Conservation (phyloP, 495 filamentous ascomycete species). For the Penicillium parvum region DNA sequence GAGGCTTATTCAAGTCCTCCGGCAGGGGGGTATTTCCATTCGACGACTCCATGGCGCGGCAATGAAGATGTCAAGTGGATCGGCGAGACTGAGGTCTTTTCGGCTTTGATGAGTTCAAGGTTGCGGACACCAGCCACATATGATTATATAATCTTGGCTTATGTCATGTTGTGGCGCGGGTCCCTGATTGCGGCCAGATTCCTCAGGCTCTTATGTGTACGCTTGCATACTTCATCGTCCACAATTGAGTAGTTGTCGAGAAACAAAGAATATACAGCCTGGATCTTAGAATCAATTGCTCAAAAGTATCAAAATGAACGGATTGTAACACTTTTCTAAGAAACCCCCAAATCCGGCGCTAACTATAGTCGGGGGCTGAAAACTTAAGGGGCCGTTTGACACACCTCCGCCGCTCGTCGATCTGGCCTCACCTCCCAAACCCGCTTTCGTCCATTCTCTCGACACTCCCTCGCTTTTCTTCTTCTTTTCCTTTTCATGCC, state of each 20-base stretch:
- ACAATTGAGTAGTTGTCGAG: not conserved
- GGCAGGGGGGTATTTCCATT: slow-evolving; percentile 51
- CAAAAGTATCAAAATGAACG: not conserved
- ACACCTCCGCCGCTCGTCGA: slow-evolving; percentile 24
- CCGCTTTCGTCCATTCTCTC: slow-evolving; percentile 35
- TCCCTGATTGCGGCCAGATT: slow-evolving; percentile 3
- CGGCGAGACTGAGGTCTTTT: slow-evolving; percentile 2
- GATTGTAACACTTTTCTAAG: too few species aligned
- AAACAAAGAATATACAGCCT: too few species aligned
- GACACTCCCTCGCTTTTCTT: slow-evolving; percentile 14
- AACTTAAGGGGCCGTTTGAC: slow-evolving; percentile 20
- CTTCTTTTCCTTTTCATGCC: slow-evolving; percentile 17
- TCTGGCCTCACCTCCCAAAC: slow-evolving; percentile 31
- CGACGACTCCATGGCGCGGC: slow-evolving; percentile 45
- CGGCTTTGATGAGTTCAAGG: not conserved
- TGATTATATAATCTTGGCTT: not conserved
- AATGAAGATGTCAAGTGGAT: slow-evolving; percentile 8
- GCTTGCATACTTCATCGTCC: not conserved
- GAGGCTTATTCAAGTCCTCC: slow-evolving; percentile 66
- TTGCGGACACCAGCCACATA: slow-evolving; percentile 1
- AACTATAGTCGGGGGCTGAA: slow-evolving; percentile 6
- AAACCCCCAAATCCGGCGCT: not conserved
- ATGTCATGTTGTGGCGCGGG: not conserved
- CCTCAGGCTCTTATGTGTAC: not conserved
- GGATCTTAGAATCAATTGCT: not conserved